Evolutionary conservation across 176 grass and related monocot genomes (phyloP).

Genomic region (Raddia guianensis): DNA sequence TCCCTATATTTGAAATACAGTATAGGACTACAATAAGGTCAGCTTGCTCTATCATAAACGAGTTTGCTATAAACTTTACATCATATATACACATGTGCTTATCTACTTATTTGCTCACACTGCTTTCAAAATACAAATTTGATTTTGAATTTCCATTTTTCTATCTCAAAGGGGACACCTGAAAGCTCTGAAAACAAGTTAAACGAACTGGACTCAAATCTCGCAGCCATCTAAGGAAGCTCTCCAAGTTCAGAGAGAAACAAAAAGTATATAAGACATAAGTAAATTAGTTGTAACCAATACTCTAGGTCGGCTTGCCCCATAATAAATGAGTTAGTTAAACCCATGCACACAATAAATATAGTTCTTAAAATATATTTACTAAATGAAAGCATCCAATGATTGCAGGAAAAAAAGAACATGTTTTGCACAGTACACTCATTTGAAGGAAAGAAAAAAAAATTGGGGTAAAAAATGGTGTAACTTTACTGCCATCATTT

Average conservation of each 20-base stretch:
- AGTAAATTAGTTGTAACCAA: background rate
- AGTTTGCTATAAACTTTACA: background rate
- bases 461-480: conserved; percentile 17
- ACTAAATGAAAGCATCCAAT: background rate
- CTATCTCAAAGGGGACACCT: too few species aligned
- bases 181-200: too few species aligned
- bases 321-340: background rate
- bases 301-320: background rate
- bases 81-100: too few species aligned
- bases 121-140: too few species aligned
- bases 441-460: conserved; percentile 9
- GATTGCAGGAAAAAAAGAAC: background rate
- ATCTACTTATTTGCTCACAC: too few species aligned
- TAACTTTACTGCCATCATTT: background rate
- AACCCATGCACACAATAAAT: conserved; percentile 23
- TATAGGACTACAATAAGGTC: background rate
- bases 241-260: too few species aligned
- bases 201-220: too few species aligned
- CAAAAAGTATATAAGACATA: too few species aligned
- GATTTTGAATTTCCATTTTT: too few species aligned
- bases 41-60: background rate
- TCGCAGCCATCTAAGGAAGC: too few species aligned
- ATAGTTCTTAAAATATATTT: conserved; percentile 21
- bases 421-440: background rate
- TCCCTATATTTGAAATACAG: too few species aligned